Conservation (phyloP, 805 yeast species). For the Lipomyces spencermartinsiae region DNA sequence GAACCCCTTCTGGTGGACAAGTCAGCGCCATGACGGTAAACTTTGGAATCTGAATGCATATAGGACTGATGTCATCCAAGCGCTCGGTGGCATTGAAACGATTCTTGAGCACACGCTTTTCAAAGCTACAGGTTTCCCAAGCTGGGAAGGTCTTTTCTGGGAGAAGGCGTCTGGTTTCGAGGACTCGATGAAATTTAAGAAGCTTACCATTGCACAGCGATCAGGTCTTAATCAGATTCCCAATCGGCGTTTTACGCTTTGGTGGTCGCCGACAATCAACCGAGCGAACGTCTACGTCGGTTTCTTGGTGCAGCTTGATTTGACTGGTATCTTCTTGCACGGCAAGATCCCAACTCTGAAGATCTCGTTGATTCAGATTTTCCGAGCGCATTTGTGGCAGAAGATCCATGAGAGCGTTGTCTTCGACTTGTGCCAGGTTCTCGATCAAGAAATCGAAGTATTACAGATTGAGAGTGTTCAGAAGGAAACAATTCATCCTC, state of each 20-base stretch:
- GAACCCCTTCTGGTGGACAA: constrained; percentile 98
- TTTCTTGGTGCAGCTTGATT: constrained; percentile 90
- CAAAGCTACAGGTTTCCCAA: constrained; percentile 95
- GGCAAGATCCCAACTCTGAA: constrained; percentile 98
- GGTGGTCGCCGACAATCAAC: constrained; percentile 99
- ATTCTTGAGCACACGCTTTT: constrained; percentile 93
- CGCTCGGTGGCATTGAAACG: constrained; percentile 96
- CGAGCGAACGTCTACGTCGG: constrained; percentile 98
- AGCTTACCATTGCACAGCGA: constrained; percentile 95
- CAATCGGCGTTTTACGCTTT: constrained; percentile 91
- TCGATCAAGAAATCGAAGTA: constrained; percentile 85
- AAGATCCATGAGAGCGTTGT: constrained; percentile 96
- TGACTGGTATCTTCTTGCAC: constrained; percentile 95
- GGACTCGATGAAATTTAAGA: constrained; percentile 92
- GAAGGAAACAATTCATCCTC: constrained; percentile 92
- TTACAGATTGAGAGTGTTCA: constrained; percentile 84
- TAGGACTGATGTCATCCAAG: constrained; percentile 94
- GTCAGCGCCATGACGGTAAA: constrained; percentile 90
- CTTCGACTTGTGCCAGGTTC: constrained; percentile 88
- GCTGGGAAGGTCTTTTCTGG: constrained; percentile 99
- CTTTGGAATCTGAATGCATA: constrained; percentile 93
- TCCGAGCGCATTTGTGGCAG: constrained; percentile 98
- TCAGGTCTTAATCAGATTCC: constrained; percentile 98
- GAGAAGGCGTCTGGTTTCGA: constrained; percentile 97
- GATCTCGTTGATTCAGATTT: constrained; percentile 92